Evolutionary conservation across 768 basidiomycete species (phyloP).

Genomic region (Candolleomyces efflorescens): DNA sequence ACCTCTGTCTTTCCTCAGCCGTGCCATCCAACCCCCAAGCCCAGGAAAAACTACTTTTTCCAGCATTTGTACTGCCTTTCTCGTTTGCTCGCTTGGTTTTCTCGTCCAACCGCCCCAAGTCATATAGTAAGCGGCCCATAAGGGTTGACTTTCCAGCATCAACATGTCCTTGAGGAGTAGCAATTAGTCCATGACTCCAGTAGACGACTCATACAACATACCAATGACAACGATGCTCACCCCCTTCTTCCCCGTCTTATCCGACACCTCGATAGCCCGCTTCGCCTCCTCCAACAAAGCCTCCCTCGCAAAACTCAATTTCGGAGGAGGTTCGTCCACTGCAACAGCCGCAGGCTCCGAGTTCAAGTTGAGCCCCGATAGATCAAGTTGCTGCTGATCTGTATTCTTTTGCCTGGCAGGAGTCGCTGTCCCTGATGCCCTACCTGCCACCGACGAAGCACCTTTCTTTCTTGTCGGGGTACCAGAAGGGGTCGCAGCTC

Average conservation of each 20-base stretch:
- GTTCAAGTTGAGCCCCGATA: conserved; percentile 68
- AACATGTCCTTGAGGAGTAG: conserved; percentile 71
- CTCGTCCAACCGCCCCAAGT: conserved; percentile 84
- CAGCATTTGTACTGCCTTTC: conserved; percentile 81
- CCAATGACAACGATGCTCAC: conserved; percentile 92
- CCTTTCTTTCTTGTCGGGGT: conserved; percentile 44
- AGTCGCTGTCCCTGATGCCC: conserved; percentile 38
- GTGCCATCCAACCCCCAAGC: conserved; percentile 97
- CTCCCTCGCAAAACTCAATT: conserved; percentile 65
- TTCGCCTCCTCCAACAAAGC: conserved; percentile 82
- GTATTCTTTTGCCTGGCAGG: conserved; percentile 30
- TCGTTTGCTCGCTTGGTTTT: conserved; percentile 83
- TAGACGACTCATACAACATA: too few relatives aligned
- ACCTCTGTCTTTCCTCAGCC: conserved; percentile 91
- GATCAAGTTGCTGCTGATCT: conserved; percentile 65
- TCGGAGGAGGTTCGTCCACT: conserved; percentile 54
- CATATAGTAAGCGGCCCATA: conserved; percentile 93
- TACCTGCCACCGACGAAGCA: conserved; percentile 23
- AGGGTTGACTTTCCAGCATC: conserved; percentile 98
- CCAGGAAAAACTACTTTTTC: conserved; percentile 96
- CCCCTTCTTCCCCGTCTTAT: conserved; percentile 54
- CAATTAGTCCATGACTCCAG: background rate
- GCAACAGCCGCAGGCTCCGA: conserved; percentile 36
- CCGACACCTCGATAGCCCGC: conserved; percentile 42
- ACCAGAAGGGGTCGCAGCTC: conserved; percentile 36